phyloP scores from a whole-genome alignment of 2,329 filamentous ascomycete genomes.

The Claviceps humidiphila region DNA sequence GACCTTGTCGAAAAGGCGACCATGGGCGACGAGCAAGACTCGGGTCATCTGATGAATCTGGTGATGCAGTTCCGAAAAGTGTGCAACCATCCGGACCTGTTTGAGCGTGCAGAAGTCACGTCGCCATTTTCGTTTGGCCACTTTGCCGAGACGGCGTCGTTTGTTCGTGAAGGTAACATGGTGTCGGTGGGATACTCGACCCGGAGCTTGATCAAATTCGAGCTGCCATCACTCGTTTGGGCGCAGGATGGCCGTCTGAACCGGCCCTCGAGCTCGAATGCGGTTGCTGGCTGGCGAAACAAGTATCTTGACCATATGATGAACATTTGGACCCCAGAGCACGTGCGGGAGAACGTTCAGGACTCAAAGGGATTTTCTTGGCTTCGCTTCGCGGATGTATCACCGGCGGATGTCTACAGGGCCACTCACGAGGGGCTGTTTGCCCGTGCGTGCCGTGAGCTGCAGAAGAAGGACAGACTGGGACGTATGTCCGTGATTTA shows the following conservation, averaged over 20 bases:
- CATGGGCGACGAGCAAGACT: conserved; percentile 85
- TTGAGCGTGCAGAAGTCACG: conserved; percentile 83
- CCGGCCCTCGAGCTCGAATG: conserved; percentile 60
- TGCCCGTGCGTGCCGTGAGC: conserved; percentile 53
- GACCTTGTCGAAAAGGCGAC: conserved; percentile 96
- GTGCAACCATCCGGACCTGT: conserved; percentile 95
- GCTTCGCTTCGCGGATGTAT: conserved; percentile 73
- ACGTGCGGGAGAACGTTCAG: conserved; percentile 52
- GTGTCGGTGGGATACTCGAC: conserved; percentile 79
- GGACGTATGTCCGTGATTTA: conserved; percentile 57
- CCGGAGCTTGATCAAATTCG: conserved; percentile 72
- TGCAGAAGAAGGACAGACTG: conserved; percentile 43
- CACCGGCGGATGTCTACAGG: conserved; percentile 56
- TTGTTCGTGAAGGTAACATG: conserved; percentile 73
- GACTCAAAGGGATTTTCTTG: conserved; percentile 67
- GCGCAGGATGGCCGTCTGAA: conserved; percentile 65
- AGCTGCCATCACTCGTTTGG: conserved; percentile 70
- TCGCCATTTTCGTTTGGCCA: conserved; percentile 74
- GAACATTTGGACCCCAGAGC: conserved; percentile 79
- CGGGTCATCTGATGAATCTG: conserved; percentile 93
- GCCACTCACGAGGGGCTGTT: conserved; percentile 60
- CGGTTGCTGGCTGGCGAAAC: conserved; percentile 63
- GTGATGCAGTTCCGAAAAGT: conserved; percentile 99
- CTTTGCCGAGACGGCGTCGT: conserved; percentile 91
- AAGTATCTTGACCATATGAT: conserved; percentile 69